Conservation (phyloP, 1,284 basidiomycete genomes). For the Albatrellus sp. region DNA sequence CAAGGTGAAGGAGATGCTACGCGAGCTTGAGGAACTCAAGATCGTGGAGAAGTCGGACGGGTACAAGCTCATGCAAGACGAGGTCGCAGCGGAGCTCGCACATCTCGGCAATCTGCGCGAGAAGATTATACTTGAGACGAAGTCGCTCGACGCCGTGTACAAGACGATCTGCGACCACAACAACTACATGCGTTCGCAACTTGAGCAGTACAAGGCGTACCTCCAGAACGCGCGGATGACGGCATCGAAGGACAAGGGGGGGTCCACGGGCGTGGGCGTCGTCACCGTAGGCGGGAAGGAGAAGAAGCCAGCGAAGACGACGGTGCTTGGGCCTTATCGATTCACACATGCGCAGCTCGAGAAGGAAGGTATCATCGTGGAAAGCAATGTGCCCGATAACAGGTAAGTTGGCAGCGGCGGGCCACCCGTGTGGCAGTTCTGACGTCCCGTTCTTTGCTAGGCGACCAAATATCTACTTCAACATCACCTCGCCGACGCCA, state of each 20-base stretch:
- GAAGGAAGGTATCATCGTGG: slow-evolving; percentile 99
- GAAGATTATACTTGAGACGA: slow-evolving; percentile 89
- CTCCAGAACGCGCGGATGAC: slow-evolving; percentile 94
- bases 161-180: slow-evolving; percentile 99
- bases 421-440: not conserved
- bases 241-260: slow-evolving; percentile 75
- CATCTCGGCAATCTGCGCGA: slow-evolving; percentile 95
- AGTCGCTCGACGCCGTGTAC: slow-evolving; percentile 90
- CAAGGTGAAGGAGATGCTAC: slow-evolving; percentile 98
- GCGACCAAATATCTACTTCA: slow-evolving; percentile 97
- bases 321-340: slow-evolving; percentile 86
- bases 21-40: slow-evolving; percentile 87
- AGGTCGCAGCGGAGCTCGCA: slow-evolving; percentile 88
- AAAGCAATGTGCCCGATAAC: slow-evolving; percentile 97
- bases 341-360: slow-evolving; percentile 98
- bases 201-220: slow-evolving; percentile 99
- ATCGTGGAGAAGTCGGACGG: slow-evolving; percentile 77
- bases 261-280: slow-evolving; percentile 83
- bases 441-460: slow-evolving; percentile 27
- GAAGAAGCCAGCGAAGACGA: slow-evolving; percentile 81
- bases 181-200: slow-evolving; percentile 88
- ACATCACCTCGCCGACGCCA: slow-evolving; percentile 92
- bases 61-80: slow-evolving; percentile 93
- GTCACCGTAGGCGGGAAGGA: slow-evolving; percentile 95
- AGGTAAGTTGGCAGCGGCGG: slow-evolving; percentile 40